Conservation (phyloP, 2,329 filamentous ascomycete species). For the Orbilia ellipsospora region DNA sequence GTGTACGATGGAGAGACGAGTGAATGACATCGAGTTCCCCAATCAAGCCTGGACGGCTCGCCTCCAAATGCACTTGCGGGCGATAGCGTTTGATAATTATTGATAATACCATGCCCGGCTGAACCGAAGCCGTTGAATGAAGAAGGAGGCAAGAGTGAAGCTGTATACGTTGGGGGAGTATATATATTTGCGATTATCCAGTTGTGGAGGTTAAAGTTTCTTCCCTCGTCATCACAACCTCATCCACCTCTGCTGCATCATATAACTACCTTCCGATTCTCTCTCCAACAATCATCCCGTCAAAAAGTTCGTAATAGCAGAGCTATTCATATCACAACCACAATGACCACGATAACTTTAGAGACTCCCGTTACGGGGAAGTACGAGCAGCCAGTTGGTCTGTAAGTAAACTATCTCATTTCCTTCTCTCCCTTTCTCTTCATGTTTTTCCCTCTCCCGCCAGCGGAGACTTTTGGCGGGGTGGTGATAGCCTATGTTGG, state of each 20-base stretch:
- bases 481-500: neutral
- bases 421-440: neutral
- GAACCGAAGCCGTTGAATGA: constrained; percentile 3
- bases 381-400: constrained; percentile 66
- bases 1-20: neutral
- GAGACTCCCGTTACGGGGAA: constrained; percentile 61
- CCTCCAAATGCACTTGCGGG: constrained; percentile 19
- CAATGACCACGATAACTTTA: constrained; percentile 44
- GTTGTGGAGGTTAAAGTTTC: neutral
- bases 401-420: constrained; percentile 33
- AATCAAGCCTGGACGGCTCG: constrained; percentile 25
- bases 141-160: neutral
- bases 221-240: neutral
- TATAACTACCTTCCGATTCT: neutral
- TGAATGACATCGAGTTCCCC: constrained; percentile 12
- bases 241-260: constrained; percentile 5
- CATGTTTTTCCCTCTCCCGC: neutral
- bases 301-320: neutral
- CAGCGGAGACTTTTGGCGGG: constrained; percentile 46
- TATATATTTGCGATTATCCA: constrained; percentile 18
- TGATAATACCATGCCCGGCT: constrained; percentile 28
- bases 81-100: constrained; percentile 26
- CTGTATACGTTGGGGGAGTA: constrained; percentile 12
- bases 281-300: neutral
- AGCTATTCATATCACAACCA: constrained; percentile 17